phyloP scores from a whole-genome alignment of 148 eudicot species.

The Tetragonia tetragonoides region DNA sequence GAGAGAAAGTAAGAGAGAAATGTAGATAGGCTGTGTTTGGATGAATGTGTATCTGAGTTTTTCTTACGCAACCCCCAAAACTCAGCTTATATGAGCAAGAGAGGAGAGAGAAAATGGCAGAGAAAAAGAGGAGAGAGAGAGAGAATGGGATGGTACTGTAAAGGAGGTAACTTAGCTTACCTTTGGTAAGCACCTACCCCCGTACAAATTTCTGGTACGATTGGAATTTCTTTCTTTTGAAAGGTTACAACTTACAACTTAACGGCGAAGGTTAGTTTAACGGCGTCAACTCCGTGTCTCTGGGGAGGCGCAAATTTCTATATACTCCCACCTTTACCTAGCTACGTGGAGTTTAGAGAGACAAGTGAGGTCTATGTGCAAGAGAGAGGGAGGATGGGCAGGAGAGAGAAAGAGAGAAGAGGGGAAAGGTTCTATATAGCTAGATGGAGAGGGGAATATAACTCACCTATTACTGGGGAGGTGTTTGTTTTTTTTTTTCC shows the following conservation, averaged over 20 bases:
- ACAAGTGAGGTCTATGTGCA: no score
- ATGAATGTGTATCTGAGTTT: not conserved
- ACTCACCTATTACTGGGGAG: no score
- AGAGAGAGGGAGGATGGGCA: no score
- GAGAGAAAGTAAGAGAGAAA: constrained; percentile 1
- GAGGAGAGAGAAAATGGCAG: not conserved
- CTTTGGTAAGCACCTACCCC: constrained; percentile 25
- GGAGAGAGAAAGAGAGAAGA: no score
- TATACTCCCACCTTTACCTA: no score
- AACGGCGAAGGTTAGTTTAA: not conserved
- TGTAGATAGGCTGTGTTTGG: not conserved
- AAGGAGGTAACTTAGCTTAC: not conserved
- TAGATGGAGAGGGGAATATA: no score
- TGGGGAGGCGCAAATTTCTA: no score
- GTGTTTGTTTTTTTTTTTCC: no score
- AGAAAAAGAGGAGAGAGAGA: not conserved
- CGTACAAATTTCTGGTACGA: constrained; percentile 19
- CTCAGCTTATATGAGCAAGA: not conserved
- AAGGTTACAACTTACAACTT: not conserved
- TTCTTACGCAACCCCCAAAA: not conserved
- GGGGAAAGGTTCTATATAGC: no score
- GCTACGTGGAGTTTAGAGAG: no score
- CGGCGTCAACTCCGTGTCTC: constrained; percentile 10
- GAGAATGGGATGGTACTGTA: not conserved
- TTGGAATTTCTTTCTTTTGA: no score